phyloP scores from a whole-genome alignment of 352 stramenopile species.

The Pythium pyrilobum region DNA sequence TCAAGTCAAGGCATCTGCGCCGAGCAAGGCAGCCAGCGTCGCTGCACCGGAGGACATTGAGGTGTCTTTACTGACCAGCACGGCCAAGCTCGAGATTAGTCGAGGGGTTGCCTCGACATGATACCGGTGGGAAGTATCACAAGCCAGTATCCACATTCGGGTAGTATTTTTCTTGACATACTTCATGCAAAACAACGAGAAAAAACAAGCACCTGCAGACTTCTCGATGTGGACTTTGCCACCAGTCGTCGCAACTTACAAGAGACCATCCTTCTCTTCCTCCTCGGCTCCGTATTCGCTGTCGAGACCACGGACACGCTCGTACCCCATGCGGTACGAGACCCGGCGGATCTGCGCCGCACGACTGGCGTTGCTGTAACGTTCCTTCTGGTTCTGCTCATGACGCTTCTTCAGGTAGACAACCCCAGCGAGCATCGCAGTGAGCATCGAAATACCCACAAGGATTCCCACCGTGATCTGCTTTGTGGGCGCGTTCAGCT shows the following conservation, averaged over 20 bases:
- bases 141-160: too few species aligned
- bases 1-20: constrained; percentile 12
- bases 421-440: constrained; percentile 57
- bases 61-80: not conserved
- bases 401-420: constrained; percentile 58
- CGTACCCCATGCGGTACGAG: constrained; percentile 65
- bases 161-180: too few species aligned
- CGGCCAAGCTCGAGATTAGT: not conserved
- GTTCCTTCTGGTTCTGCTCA: constrained; percentile 41
- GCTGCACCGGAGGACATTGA: constrained; percentile 10
- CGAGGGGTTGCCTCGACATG: not conserved
- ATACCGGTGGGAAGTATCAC: too few species aligned
- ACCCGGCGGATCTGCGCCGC: constrained; percentile 70
- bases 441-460: constrained; percentile 42
- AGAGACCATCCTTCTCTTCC: constrained; percentile 51
- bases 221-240: too few species aligned
- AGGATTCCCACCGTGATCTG: constrained; percentile 54
- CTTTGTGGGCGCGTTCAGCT: constrained; percentile 51
- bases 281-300: constrained; percentile 24
- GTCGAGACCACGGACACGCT: constrained; percentile 8
- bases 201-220: not conserved
- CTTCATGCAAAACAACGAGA: too few species aligned
- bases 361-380: constrained; percentile 49
- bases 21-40: not conserved
- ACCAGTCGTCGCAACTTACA: constrained; percentile 25